Conservation (phyloP, 1,139 yeast genomes). For the Ogataea hybrid region DNA sequence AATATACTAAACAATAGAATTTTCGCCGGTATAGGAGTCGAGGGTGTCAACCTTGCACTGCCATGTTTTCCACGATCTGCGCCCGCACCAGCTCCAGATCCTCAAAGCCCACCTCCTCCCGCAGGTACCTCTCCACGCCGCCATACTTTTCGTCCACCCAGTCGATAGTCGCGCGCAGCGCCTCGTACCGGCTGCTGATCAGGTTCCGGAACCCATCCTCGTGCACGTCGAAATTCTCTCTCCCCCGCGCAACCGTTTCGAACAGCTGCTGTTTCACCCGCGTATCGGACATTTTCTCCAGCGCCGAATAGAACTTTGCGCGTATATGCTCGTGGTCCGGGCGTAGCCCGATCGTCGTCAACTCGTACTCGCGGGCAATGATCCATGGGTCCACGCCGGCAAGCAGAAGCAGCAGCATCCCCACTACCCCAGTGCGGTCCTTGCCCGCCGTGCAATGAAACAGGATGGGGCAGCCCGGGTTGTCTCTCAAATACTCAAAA, state of each 20-base stretch:
- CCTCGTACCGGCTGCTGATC: slow-evolving; percentile 66
- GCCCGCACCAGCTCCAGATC: slow-evolving; percentile 50
- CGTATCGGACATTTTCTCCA: slow-evolving; percentile 35
- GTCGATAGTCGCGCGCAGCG: slow-evolving; percentile 65
- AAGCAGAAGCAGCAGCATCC: slow-evolving; percentile 62
- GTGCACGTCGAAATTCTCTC: slow-evolving; percentile 40
- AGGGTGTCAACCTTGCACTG: not conserved
- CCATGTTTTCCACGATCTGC: slow-evolving; percentile 25
- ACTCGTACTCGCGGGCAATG: slow-evolving; percentile 70
- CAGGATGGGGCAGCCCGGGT: slow-evolving; percentile 48
- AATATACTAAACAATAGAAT: slow-evolving; percentile 2
- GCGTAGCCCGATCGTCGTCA: slow-evolving; percentile 63
- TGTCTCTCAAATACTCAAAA: slow-evolving; percentile 53
- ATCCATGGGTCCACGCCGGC: slow-evolving; percentile 65
- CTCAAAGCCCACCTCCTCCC: slow-evolving; percentile 44
- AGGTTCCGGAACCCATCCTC: slow-evolving; percentile 54
- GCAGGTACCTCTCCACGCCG: slow-evolving; percentile 52
- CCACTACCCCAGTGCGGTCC: slow-evolving; percentile 77
- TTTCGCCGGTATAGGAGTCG: slow-evolving; percentile 7
- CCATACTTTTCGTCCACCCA: slow-evolving; percentile 52
- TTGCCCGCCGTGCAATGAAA: slow-evolving; percentile 88
- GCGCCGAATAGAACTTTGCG: slow-evolving; percentile 35
- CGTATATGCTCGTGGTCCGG: slow-evolving; percentile 46
- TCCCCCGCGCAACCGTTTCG: slow-evolving; percentile 14
- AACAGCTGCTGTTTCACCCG: slow-evolving; percentile 19